Evolutionary conservation across 148 eudicot species (phyloP).

Genomic region (Vaccinium darrowii): DNA sequence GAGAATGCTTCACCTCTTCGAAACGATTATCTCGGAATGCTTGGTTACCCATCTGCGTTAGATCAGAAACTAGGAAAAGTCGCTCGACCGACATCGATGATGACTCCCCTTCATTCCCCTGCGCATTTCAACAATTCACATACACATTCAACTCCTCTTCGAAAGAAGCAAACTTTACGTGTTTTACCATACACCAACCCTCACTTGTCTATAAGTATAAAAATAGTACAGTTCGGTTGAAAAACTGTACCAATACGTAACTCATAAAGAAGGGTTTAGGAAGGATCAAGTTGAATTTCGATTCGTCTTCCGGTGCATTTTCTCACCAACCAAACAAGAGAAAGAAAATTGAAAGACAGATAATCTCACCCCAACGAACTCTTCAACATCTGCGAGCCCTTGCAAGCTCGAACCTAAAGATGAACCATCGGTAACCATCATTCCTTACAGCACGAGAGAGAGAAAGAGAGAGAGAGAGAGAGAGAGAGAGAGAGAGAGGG

Average conservation of each 20-base stretch:
- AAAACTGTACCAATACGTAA: too few relatives aligned
- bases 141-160: not conserved
- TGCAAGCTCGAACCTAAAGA: constrained; percentile 28
- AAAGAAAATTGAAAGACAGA: not conserved
- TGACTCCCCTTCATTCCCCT: constrained; percentile 28
- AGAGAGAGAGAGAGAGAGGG: not conserved
- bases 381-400: constrained; percentile 72
- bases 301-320: not conserved
- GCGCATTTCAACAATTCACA: constrained; percentile 12
- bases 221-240: too few relatives aligned
- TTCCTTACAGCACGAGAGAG: not conserved
- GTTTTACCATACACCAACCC: too few relatives aligned
- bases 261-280: too few relatives aligned
- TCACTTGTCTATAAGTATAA: too few relatives aligned
- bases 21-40: constrained; percentile 55
- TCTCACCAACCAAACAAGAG: not conserved
- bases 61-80: constrained; percentile 57
- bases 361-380: constrained; percentile 57
- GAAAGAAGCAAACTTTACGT: not conserved
- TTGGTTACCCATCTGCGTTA: constrained; percentile 63
- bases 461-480: too few relatives aligned
- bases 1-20: not conserved
- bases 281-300: too few relatives aligned
- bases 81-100: constrained; percentile 48
- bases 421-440: not conserved